Base-by-base conservation (phyloP, 2,329 filamentous ascomycete species). In the Fusarium incarnatum region DNA sequence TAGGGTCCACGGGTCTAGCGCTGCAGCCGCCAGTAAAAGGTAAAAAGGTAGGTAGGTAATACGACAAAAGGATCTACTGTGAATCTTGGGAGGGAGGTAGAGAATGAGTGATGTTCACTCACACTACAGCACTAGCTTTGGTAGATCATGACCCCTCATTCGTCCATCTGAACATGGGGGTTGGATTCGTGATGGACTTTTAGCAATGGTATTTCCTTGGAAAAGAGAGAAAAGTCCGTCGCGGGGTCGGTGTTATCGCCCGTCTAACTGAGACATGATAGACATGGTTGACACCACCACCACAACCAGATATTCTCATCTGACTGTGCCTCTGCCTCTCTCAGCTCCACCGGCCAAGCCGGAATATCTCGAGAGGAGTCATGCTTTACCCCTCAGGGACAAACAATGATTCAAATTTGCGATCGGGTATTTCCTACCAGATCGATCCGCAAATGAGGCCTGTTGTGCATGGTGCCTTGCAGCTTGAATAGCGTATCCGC, bases 251-350 rank as follows among this genome's bases (percentile, higher is more conserved):
- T 54, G 41, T 37, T 49, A 40, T 34, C 52, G 42, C 54, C 68
- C 68, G 59, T 32, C 48, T 59, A 52, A 49, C 70, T 76, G 72
- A 78, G 76, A 78, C 76, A 76, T 45, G 57, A 63, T 65, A 78
- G 76, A 77, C 76, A 76, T 45, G 57, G 64, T 65, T 61, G 56
- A 71, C 75, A 78, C 76, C 75, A 76, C 68, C 70, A 67, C 61
- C 58, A 68, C 25, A 57, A 27, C 44, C 37, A 55, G 46, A 42
- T 47, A 50, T 54, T 67, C 64, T 72, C 75, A 77, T 77, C 73
- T 77, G 75, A 77, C 75, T 77, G 72, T 75, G 64, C 40, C 57
- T 52, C 54, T 46, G 27, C 46, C 30, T 37, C 18, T 37, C 22
- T 70, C 70, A 70, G 68, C 70, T 64, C 65, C 62, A 53, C 65